Evolutionary conservation across 441 rosid species (phyloP), one percentile per base, ranked within the genome.

Genomic region (Jatropha podagrica): DNA sequence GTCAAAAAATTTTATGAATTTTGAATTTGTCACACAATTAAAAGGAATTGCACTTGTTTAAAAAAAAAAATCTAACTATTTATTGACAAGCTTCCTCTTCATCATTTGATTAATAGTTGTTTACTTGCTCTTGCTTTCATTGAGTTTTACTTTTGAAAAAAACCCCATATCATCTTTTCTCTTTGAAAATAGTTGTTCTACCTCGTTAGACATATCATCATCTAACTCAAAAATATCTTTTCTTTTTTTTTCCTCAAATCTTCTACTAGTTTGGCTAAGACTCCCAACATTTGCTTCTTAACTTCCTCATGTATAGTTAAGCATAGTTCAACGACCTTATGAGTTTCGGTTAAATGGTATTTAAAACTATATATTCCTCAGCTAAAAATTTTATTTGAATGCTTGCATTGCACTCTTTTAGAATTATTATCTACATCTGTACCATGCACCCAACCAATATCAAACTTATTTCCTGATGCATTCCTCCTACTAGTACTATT

Each of bases 391-490:
- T 41, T 56, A 7, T 40, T 32, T 2, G 20, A 41, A 42, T n/a
- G 41, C 20, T 71, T 58, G 7, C 65, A 71, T 15, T 40, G n/a
- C 4, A 56, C 65, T 4, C 5, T 71, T 58, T 56, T 59, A 0
- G 32, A 41, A 3, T 42, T 65, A 0, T 65, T 65, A 42, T 65
- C 52, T 13, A 64, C 37, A 46, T 66, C 55, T 0, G n/a, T 4
- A 3, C 55, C 69, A 66, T 66, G 20, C 7, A 18, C 7, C 20
- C 76, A 74, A 64, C 66, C 79, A 70, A 69, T 48, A 69, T 78
- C 27, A 61, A 13, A 48, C 12, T 37, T 44, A 66, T 23, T 66
- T 42, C 17, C 54, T 0, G 5, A 0, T 40, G 27, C 69, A 65
- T 65, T 65, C 41, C n/a, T 52, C 56, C n/a, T 52, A 3, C 46